Evolutionary conservation across 495 filamentous ascomycete genomes (phyloP).

Genomic region (Tuber borchii): DNA sequence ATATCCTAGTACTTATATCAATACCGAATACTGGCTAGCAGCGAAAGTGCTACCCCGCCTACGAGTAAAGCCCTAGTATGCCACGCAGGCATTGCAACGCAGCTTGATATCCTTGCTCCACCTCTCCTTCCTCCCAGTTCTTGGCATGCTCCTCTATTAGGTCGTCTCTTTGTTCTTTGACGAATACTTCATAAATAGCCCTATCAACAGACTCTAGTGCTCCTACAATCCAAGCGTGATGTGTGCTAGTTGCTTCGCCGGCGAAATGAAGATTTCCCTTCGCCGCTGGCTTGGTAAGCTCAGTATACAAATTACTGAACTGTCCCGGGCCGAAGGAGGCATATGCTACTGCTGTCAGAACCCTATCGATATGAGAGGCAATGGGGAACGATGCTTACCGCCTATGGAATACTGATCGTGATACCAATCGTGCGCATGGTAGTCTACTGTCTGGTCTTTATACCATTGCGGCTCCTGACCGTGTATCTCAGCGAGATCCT

Average conservation of each 20-base stretch:
- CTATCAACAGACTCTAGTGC: conserved; percentile 19
- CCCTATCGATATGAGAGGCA: background rate
- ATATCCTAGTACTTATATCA: background rate
- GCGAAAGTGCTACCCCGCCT: background rate
- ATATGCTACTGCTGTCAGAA: background rate
- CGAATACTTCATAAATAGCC: conserved; percentile 16
- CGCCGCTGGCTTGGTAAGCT: conserved; percentile 15
- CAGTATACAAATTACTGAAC: conserved; percentile 11
- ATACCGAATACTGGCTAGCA: background rate
- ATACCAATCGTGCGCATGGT: conserved; percentile 24
- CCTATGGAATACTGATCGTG: conserved; percentile 17
- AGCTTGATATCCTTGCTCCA: background rate
- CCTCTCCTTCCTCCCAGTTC: background rate
- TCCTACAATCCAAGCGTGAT: conserved; percentile 30
- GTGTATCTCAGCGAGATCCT: conserved; percentile 36
- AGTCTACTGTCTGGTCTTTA: background rate
- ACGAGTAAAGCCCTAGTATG: background rate
- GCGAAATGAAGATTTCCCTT: conserved; percentile 21
- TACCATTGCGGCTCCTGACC: background rate
- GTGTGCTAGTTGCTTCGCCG: conserved; percentile 21
- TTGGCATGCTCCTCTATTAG: background rate
- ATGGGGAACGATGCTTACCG: background rate
- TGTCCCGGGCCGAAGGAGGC: conserved; percentile 17
- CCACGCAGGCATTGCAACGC: background rate
- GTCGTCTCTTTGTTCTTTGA: conserved; percentile 6